Evolutionary conservation across 495 filamentous ascomycete genomes (phyloP), one percentile per base, ranked within the genome.

Genomic region (Penicillium bialowiezense): DNA sequence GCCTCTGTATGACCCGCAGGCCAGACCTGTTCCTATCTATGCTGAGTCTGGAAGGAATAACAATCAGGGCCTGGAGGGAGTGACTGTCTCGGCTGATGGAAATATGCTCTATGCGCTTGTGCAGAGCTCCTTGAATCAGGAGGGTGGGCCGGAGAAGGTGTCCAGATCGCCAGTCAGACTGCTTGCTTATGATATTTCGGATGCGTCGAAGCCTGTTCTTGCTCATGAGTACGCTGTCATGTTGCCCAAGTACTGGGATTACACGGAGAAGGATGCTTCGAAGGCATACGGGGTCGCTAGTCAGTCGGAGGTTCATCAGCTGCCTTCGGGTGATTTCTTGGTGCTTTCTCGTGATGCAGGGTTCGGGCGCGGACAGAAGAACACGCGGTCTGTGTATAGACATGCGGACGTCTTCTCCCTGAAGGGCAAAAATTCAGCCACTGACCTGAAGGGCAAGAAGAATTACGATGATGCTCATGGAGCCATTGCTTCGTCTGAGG

Each of bases 41-140:
- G 81, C 86, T 1, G 68, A 73, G 5, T 77, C 77, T 5, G 88
- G 89, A 5, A 77, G 88, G 23, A 69, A 77, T 50, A 89, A 91
- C 61, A 91, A 91, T 65, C 85, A 90, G 55, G 86, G 87, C 17
- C 82, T 91, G 51, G 88, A 93, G 62, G 88, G 83, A 1, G 66
- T 93, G 38, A 86, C 85, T 1, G 65, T 80, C 13, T 80, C 76
- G 9, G 62, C 76, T 0, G 83, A 88, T 50, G 85, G 87, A 24
- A 82, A 80, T 39, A 77, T 70, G 2, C 70, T 91, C 9, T 91
- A 80, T 59, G 75, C 80, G 2, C 71, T 93, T 54, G 66, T 90
- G 31, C 88, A 91, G 62, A 81, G 80, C 1, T 84, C 86, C 0
- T 67, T 80, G 3, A 70, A 80, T 43, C 84, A 88, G 51, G 85